These are phyloP conservation scores for Mycena rosella DNA, from an alignment of 768 basidiomycete genomes.

Conservation along the genomic window DNA sequence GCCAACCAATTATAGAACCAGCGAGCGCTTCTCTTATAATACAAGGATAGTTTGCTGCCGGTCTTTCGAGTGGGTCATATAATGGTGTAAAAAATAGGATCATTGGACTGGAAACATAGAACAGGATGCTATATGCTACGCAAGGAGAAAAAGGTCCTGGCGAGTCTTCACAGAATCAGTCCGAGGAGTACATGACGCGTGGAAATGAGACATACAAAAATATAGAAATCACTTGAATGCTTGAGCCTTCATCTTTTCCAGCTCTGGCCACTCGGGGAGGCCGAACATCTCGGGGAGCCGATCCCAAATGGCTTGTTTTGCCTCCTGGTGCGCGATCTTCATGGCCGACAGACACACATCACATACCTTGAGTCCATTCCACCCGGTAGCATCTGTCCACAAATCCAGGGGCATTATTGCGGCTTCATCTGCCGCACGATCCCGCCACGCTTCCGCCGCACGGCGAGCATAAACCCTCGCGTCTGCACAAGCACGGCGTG, in stretches of 20 bases:
- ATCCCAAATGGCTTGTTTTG: neutral
- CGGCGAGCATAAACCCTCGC: neutral
- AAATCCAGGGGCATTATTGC: too few species aligned
- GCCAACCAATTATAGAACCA: too few species aligned
- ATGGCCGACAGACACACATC: neutral
- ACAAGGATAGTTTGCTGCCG: too few species aligned
- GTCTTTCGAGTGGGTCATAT: too few species aligned
- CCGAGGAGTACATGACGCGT: too few species aligned
- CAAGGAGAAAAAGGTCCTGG: too few species aligned
- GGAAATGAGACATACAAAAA: too few species aligned
- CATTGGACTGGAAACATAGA: too few species aligned
- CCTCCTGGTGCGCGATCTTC: neutral
- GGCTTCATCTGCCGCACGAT: neutral
- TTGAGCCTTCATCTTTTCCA: conserved; percentile 17
- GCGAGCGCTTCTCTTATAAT: too few species aligned
- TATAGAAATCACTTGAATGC: neutral
- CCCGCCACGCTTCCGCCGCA: neutral
- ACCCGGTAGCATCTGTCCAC: neutral
- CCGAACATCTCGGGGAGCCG: conserved; percentile 5
- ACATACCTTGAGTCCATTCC: neutral
- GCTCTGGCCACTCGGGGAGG: conserved; percentile 3
- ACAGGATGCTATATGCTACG: too few species aligned
- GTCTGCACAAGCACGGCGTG: neutral
- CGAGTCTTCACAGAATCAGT: too few species aligned
- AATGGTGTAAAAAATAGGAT: too few species aligned